Conservation (phyloP, 2,329 filamentous ascomycete species). For the Hypoxylon sp. region DNA sequence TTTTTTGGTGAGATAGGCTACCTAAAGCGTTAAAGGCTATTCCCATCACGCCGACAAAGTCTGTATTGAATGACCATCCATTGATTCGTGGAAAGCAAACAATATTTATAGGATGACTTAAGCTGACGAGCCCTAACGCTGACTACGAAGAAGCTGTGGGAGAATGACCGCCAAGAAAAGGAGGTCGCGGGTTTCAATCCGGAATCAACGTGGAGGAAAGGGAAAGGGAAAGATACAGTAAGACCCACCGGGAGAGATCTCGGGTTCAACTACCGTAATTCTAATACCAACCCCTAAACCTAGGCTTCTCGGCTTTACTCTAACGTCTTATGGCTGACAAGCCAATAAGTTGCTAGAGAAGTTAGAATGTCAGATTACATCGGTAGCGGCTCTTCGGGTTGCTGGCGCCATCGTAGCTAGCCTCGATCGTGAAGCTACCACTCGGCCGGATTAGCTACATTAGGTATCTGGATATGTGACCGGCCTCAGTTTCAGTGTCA, state of each 20-base stretch:
- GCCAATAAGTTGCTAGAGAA: not conserved
- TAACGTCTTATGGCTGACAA: not conserved
- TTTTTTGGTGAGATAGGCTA: not conserved
- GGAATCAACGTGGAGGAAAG: not conserved
- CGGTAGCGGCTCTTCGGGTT: conserved; percentile 11
- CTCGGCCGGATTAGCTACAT: conserved; percentile 1
- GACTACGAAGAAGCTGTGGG: conserved; percentile 4
- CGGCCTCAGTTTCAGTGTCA: conserved; percentile 7
- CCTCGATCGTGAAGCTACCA: conserved; percentile 7
- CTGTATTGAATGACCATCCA: conserved; percentile 1
- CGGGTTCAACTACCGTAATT: conserved; percentile 15
- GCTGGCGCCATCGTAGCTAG: conserved; percentile 37
- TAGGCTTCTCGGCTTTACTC: not conserved
- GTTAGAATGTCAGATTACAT: conserved; percentile 15
- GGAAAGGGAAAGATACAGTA: conserved; percentile 2
- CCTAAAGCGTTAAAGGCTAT: not conserved
- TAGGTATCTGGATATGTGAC: conserved; percentile 8
- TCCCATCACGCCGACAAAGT: not conserved
- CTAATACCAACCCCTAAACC: not conserved
- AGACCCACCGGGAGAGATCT: conserved; percentile 3
- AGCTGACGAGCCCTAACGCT: conserved; percentile 9
- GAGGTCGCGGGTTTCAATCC: conserved; percentile 7
- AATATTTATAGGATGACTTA: conserved; percentile 8
- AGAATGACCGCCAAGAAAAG: not conserved
- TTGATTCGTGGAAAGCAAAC: not conserved